Evolutionary conservation across 2,329 filamentous ascomycete genomes (phyloP).

Genomic region (Lanzia echinophila): DNA sequence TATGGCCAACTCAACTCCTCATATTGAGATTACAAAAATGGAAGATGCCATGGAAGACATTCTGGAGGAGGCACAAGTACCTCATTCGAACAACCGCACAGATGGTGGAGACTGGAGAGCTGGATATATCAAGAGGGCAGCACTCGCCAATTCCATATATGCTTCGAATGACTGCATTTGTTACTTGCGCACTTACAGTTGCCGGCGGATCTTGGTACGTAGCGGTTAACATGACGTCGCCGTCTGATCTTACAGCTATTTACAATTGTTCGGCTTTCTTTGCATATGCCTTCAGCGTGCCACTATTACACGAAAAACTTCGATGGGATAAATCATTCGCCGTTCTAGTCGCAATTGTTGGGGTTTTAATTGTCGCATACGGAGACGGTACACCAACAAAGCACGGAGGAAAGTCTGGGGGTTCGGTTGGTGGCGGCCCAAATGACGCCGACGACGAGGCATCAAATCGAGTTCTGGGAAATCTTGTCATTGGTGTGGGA

Average conservation of each 20-base stretch:
- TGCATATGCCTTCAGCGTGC: conserved; percentile 93
- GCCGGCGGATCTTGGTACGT: conserved; percentile 94
- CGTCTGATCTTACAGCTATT: conserved; percentile 91
- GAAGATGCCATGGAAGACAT: conserved; percentile 70
- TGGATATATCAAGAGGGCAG: conserved; percentile 53
- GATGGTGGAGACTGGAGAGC: conserved; percentile 77
- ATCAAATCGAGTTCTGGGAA: conserved; percentile 69
- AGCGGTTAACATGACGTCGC: conserved; percentile 86
- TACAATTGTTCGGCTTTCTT: conserved; percentile 99
- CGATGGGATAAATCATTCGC: conserved; percentile 79
- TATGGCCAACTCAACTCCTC: conserved; percentile 81
- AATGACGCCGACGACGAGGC: conserved; percentile 41
- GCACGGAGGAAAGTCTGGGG: conserved; percentile 48
- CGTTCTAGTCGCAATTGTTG: conserved; percentile 78
- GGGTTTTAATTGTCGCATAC: conserved; percentile 93
- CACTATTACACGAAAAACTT: conserved; percentile 77
- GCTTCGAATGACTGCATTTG: conserved; percentile 67
- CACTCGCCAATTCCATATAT: conserved; percentile 64
- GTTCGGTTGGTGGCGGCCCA: conserved; percentile 40
- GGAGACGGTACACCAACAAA: conserved; percentile 59
- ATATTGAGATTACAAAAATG: conserved; percentile 75
- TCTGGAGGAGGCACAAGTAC: conserved; percentile 71
- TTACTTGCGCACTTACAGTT: conserved; percentile 81
- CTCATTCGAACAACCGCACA: conserved; percentile 61
- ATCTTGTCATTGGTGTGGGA: conserved; percentile 84